Evolutionary conservation across 78 protist genomes (phyloP), one percentile per base, ranked within the genome.

Genomic region (Isochrysis galbana): DNA sequence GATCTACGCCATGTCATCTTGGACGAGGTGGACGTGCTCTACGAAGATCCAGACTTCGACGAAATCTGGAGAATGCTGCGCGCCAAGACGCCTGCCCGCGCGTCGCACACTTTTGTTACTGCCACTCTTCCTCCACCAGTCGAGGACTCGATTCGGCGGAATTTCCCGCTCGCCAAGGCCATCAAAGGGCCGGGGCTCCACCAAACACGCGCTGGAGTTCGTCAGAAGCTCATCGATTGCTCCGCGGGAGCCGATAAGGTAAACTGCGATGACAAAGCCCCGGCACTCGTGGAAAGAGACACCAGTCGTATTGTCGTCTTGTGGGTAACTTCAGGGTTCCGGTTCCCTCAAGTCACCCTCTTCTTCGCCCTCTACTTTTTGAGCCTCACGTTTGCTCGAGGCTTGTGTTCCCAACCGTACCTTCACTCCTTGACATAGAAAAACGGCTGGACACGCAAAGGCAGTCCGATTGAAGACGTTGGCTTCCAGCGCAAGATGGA

Each of bases 11-110:
- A 5, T 1, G 36, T 78, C 38, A 47, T 78, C 22, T 34, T 78
- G 39, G 87, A 78, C 51, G 87, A 78, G 87, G 87, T 29, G 87
- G 87, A 78, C 87, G 22, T 78, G 51, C n/a, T 78, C 54, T 21
- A 26, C 51, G 87, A 78, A 34, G 87, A 78, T 34, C 54, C 2
- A 19, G 87, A 42, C 51, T 78, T 78, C 17, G 51, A 41, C 29
- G 34, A 0, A 34, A 1, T 22, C 19, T 78, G 87, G 87, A 17
- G 11, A 19, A 17, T 0, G 51, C 29, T 78, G 46, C 46, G 87
- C 46, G 51, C 29, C 39, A 2, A 3, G 32, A 0, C 3, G 44
- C 44, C 87, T 1, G n/a, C 46, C 34, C 48, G 51, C 2, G 46
- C 87, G 3, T 1, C 46, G 36, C 0, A 5, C 46, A 26, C 21